These are phyloP conservation scores for Kluyveromyces sp. DNA, from an alignment of 1,139 yeast genomes.

Conservation along the genomic window DNA sequence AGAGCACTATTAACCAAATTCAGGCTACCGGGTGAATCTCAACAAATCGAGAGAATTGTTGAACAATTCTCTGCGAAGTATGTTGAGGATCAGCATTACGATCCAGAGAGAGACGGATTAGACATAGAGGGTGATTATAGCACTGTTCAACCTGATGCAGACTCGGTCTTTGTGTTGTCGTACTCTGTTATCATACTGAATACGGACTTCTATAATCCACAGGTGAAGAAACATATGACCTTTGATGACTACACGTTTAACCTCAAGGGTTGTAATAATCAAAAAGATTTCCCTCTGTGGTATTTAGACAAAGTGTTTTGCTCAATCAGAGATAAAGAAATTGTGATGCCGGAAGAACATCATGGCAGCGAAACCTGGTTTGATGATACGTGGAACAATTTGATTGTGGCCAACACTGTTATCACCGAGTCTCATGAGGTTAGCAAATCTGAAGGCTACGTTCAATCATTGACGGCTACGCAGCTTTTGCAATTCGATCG, in stretches of 20 bases:
- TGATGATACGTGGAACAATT: conserved; percentile 87
- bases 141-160: conserved; percentile 60
- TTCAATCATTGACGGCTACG: conserved; percentile 25
- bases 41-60: conserved; percentile 86
- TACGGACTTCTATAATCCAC: conserved; percentile 74
- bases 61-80: conserved; percentile 81
- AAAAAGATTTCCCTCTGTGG: conserved; percentile 77
- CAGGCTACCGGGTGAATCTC: conserved; percentile 95
- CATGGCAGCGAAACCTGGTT: conserved; percentile 80
- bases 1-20: conserved; percentile 75
- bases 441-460: conserved; percentile 14
- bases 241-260: conserved; percentile 74
- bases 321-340: conserved; percentile 79
- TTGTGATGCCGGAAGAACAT: conserved; percentile 97
- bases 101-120: conserved; percentile 23
- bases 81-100: conserved; percentile 49
- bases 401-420: conserved; percentile 48
- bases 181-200: conserved; percentile 73
- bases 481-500: conserved; percentile 51
- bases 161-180: conserved; percentile 64
- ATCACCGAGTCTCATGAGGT: conserved; percentile 26
- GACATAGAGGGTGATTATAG: conserved; percentile 37
- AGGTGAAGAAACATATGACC: conserved; percentile 80
- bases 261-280: conserved; percentile 69
- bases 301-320: conserved; percentile 72